These are phyloP conservation scores for Naganishia sp. DNA, from an alignment of 1,284 basidiomycete genomes.

Conservation along the genomic window DNA sequence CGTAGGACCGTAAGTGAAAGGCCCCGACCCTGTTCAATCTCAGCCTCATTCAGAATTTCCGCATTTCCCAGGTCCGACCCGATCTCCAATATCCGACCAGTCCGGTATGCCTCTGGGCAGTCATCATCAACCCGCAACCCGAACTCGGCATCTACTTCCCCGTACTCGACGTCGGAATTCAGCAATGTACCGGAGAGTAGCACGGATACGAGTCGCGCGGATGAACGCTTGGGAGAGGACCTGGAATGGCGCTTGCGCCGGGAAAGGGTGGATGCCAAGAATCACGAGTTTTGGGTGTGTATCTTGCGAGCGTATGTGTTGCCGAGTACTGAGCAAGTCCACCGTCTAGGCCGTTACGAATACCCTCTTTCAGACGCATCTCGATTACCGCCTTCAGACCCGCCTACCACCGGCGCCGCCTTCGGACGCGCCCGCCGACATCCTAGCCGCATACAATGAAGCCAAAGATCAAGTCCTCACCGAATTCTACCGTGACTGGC, in stretches of 20 bases:
- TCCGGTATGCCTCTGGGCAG: conserved; percentile 28
- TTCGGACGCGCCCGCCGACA: conserved; percentile 1
- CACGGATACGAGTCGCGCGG: conserved; percentile 1
- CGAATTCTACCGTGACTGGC: conserved; percentile 33
- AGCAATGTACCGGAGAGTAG: neutral
- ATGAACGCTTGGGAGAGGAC: conserved; percentile 19
- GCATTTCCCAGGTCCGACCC: conserved; percentile 26
- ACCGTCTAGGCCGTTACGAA: conserved; percentile 26
- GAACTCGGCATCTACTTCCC: conserved; percentile 7
- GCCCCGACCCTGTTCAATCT: neutral
- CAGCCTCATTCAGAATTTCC: neutral
- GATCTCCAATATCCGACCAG: conserved; percentile 31
- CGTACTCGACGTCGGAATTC: conserved; percentile 33
- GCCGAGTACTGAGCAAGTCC: neutral
- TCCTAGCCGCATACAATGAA: conserved; percentile 2
- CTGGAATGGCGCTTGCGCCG: conserved; percentile 27
- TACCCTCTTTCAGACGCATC: conserved; percentile 33
- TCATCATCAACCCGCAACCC: neutral
- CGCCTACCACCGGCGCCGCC: conserved; percentile 28
- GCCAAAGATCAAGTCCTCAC: conserved; percentile 27
- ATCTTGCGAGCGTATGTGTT: neutral
- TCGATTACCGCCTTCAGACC: conserved; percentile 19
- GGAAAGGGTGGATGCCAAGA: conserved; percentile 31
- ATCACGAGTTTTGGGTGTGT: conserved; percentile 35
- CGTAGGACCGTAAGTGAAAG: conserved; percentile 12